Evolutionary conservation across 768 basidiomycete genomes (phyloP).

Genomic region (Rhizopogon sp.): DNA sequence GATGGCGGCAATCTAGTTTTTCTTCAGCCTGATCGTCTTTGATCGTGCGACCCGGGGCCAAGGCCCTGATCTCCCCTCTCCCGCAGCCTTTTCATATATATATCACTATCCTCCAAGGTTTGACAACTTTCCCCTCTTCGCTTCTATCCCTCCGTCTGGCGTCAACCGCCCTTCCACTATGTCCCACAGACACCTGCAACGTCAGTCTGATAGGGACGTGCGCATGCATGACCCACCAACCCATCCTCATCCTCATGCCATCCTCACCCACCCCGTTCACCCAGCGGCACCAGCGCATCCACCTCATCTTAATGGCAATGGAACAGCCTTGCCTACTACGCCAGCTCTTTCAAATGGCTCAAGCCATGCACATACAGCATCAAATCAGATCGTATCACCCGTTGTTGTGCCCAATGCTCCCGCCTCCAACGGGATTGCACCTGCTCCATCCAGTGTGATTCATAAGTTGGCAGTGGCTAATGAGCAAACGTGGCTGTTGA

Average conservation of each 20-base stretch:
- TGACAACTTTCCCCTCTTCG: conserved; percentile 44
- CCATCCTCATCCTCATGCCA: conserved; percentile 35
- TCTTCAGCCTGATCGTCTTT: conserved; percentile 51
- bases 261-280: conserved; percentile 38
- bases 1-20: conserved; percentile 35
- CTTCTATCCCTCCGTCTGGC: conserved; percentile 26
- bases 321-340: conserved; percentile 36
- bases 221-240: conserved; percentile 58
- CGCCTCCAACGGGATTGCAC: conserved; percentile 19
- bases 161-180: conserved; percentile 31
- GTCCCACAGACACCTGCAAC: conserved; percentile 59
- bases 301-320: conserved; percentile 51
- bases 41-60: conserved; percentile 52
- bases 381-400: conserved; percentile 41
- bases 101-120: conserved; percentile 40
- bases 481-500: conserved; percentile 93
- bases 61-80: conserved; percentile 39
- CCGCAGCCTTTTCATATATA: conserved; percentile 48
- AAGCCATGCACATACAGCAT: conserved; percentile 29
- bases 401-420: conserved; percentile 34
- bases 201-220: conserved; percentile 55
- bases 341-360: conserved; percentile 44
- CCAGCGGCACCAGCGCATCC: conserved; percentile 24
- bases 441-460: conserved; percentile 40
- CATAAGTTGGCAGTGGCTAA: conserved; percentile 82